A percentile compares a stretch with the other conserved stretches of the same genome.
phyloP scores from a whole-genome alignment of 495 filamentous ascomycete genomes.

The Glutinoglossum americanum region DNA sequence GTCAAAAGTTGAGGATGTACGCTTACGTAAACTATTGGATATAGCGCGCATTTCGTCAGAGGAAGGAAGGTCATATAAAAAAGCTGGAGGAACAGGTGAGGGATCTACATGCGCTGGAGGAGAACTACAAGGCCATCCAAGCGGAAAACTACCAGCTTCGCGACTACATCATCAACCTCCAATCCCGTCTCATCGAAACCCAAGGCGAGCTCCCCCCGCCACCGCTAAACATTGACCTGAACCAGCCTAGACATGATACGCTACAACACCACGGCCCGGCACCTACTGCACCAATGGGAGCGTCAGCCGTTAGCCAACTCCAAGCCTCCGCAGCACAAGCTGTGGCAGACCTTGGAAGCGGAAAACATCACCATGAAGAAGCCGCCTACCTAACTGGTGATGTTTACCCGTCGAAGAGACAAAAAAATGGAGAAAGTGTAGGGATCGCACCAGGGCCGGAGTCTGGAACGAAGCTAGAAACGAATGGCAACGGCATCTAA shows the following conservation, averaged over 20 bases:
- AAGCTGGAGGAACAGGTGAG: conserved; percentile 82
- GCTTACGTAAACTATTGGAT: conserved; percentile 8
- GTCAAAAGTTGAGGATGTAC: conserved; percentile 1
- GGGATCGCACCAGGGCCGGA: neutral
- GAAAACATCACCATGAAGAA: conserved; percentile 15
- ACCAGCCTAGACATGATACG: conserved; percentile 12
- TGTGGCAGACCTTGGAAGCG: conserved; percentile 12
- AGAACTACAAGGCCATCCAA: conserved; percentile 51
- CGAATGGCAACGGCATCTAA: neutral
- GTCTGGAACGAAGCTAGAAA: neutral
- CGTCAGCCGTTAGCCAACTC: conserved; percentile 15
- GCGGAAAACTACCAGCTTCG: conserved; percentile 74
- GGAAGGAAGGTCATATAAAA: conserved; percentile 96
- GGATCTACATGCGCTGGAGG: conserved; percentile 45
- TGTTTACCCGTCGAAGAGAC: conserved; percentile 8
- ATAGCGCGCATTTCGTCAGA: conserved; percentile 89
- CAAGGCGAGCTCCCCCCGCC: conserved; percentile 69
- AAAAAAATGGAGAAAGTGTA: conserved; percentile 11
- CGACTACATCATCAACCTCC: conserved; percentile 78
- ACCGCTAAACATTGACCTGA: conserved; percentile 40
- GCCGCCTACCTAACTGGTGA: neutral
- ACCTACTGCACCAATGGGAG: conserved; percentile 20
- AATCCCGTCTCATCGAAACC: conserved; percentile 67
- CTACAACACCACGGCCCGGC: conserved; percentile 9
- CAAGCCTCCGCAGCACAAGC: conserved; percentile 21